Evolutionary conservation across 2,329 filamentous ascomycete genomes (phyloP), one percentile per base, ranked within the genome.

Genomic region (Stagonosporopsis rhizophila): DNA sequence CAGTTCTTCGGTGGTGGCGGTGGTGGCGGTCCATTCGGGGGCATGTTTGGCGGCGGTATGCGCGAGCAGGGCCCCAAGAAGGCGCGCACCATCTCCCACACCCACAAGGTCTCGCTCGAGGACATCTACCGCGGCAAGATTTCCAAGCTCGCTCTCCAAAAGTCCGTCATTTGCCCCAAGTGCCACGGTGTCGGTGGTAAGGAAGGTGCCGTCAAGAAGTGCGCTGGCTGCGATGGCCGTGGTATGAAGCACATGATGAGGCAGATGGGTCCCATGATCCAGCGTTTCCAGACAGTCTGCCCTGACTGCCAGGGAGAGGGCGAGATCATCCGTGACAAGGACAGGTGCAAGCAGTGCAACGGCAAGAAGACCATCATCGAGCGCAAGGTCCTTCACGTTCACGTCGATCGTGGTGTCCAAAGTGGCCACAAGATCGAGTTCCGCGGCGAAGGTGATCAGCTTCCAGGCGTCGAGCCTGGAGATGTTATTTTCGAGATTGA

Each of bases 221-320:
- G 95, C 80, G 75, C 86, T 37, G 90, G 92, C 73, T 99, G 95
- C 78, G 92, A 96, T 71, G 95, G 95, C 65, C 87, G 90, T 63
- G 95, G 95, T 79, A 96, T 97, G 91, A 98, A 98, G 89, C 97
- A 91, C 37, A 98, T 99, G 94, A 97, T 99, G 95, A 90, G 96
- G 76, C 95, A 99, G 81, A 98, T 99, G 93, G 95, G 95, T 47
- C 95, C 95, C 58, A 99, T 99, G 95, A 98, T 99, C 69, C 96
- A 99, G 82, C 91, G 95, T 56, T 99, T 99, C 87, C 95, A 99
- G 84, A 98, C 94, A 27, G 93, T 97, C 70, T 99, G 95, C 85
- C 91, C 93, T 25, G 96, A 99, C 81, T 99, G 95, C 78, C 94
- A 95, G 69, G 96, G 96, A 62, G 95, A 99, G 79, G 94, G 95